Base-by-base conservation (phyloP, 495 filamentous ascomycete genomes). In the Daldinia vernicosa region DNA sequence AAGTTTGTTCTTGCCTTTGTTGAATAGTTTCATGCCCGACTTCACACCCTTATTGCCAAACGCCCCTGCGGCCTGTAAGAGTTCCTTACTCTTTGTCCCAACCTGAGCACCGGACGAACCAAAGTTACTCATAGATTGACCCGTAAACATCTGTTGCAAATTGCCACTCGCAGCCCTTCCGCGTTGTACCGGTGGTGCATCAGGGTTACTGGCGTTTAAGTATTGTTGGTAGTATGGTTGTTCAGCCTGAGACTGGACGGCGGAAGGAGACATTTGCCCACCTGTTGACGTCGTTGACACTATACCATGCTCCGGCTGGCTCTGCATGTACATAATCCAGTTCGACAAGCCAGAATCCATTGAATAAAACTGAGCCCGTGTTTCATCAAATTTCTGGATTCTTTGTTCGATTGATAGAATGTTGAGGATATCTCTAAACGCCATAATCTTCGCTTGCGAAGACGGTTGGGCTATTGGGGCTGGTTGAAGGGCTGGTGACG, bases 1-100 rank as follows among this genome's bases (percentile, higher is more conserved):
- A 75, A 95, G 87, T 77, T 91, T 94, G 79, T 86, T 95, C 79
- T 89, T 91, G 39, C 94, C 93, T 76, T 95, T 95, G 64, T 89
- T 91, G 77, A 97, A 90, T 57, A 97, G 77, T 32, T 93, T 93
- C 80, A 95, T 96, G 12, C 93, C 92, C 24, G 92, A 91, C 72
- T 90, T 91, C 63, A 77, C 53, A 28, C 75, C 75, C 63, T 77
- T 77, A 57, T 77, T 77, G 47, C 75, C 75, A 35, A 77, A 77
- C 12, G 70, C 70, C 28, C 92, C 91, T 39, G 94, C 93, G 3
- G 88, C 89, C 70, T 95, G 91, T 64, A 97, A 82, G 4, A 97
- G 79, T 60, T 95, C 93, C 76, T 97, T 97, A 71, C 94, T 89
- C 80, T 91, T 92, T 19, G 87, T 84, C 53, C 91, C 90, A 58